These are phyloP conservation scores for Erodium maritimum DNA, from an alignment of 345 rosid genomes.

Conservation along the genomic window DNA sequence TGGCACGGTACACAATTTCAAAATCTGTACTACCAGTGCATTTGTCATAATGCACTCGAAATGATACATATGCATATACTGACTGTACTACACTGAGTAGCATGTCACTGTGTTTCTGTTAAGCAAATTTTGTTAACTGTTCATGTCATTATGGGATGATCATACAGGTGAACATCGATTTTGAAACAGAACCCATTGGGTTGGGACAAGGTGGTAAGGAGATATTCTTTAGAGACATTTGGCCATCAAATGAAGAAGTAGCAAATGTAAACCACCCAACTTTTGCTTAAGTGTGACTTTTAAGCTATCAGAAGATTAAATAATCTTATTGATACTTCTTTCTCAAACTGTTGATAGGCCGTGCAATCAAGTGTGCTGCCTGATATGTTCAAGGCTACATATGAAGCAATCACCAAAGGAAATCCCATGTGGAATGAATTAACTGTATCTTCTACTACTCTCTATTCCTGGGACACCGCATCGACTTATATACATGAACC, in stretches of 20 bases:
- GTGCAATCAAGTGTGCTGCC: slow-evolving; percentile 77
- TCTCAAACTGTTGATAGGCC: slow-evolving; percentile 30
- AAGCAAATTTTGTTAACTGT: slow-evolving; percentile 1
- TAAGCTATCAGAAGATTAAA: neutral
- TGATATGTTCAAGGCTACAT: slow-evolving; percentile 85
- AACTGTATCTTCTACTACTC: slow-evolving; percentile 47
- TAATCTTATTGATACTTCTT: neutral
- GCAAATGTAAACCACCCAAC: slow-evolving; percentile 38
- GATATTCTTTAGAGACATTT: slow-evolving; percentile 64
- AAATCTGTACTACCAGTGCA: neutral
- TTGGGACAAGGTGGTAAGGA: slow-evolving; percentile 57
- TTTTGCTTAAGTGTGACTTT: slow-evolving; percentile 1
- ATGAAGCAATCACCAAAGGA: slow-evolving; percentile 71
- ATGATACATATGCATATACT: too few species aligned
- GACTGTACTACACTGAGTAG: neutral
- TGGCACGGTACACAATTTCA: slow-evolving; percentile 48
- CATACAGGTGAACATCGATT: slow-evolving; percentile 67
- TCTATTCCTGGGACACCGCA: slow-evolving; percentile 66
- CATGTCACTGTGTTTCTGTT: neutral
- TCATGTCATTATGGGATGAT: neutral
- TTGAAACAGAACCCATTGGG: slow-evolving; percentile 64
- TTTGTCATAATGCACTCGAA: too few species aligned
- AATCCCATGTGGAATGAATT: slow-evolving; percentile 84
- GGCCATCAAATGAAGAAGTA: slow-evolving; percentile 85
- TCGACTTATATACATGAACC: slow-evolving; percentile 89